Base-by-base conservation (phyloP, 306 rosid genomes). In the Sphenostylis stenocarpa region DNA sequence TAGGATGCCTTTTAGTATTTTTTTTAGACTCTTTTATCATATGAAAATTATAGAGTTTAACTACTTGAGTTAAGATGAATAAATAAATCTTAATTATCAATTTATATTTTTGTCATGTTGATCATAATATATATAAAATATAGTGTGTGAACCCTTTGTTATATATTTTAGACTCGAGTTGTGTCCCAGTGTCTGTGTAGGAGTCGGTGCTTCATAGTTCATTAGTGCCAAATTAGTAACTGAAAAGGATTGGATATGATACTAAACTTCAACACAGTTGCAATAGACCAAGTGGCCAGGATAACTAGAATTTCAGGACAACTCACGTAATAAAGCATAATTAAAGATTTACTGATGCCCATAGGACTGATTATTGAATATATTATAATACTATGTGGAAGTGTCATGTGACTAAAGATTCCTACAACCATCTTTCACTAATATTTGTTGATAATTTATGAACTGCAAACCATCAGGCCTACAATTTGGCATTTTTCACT, bases 251-350 rank as follows among this genome's bases (percentile, higher is more conserved):
- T 47, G 23, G 70, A 1, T 51, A 62, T 62, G 70, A 12, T 55
- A 69, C 43, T 21, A 65, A 64, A 56, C 60, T 64, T 55, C 75
- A 55, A 56, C 24, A 33, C 0, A 16, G 43, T 53, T 51, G 65
- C 80, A 65, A 34, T 16, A 62, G 24, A 34, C 16, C 65, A 81
- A 36, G 52, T 43, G 55, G 34, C 72, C 4, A 14, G 8, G 34
- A 47, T 14, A 58, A 74, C 76, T 26, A 19, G 49, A 67, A 38
- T 67, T 73, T 48, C 33, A 67, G 39, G 45, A 44, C 41, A 58
- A 66, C 65, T 69, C 19, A 24, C n/a, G 55, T 7, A 58, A 44
- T 38, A 45, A 58, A 69, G 48, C 58, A 66, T 36, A 49, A 65
- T 5, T 44, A 41, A 36, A 38, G 21, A 48, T 6, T 5, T 57